Conservation (phyloP, 495 filamentous ascomycete genomes). For the Penicillium atrosanguineum region DNA sequence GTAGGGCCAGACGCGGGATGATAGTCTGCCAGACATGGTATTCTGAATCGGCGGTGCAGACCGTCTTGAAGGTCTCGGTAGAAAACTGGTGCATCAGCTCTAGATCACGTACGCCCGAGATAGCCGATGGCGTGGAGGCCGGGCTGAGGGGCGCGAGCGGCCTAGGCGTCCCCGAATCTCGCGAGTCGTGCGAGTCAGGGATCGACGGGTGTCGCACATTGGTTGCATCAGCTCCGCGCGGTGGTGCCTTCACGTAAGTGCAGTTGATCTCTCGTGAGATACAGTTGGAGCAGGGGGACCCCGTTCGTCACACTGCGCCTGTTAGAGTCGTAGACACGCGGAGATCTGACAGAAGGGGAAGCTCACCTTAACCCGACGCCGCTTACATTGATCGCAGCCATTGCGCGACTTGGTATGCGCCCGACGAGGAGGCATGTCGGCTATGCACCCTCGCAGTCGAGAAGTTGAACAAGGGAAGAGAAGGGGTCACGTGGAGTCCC, state of each 20-base stretch:
- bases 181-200: background rate
- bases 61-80: constrained; percentile 38
- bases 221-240: constrained; percentile 8
- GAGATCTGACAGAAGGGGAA: background rate
- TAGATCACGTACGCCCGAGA: constrained; percentile 30
- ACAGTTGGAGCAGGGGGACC: constrained; percentile 47
- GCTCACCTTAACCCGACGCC: constrained; percentile 53
- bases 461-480: constrained; percentile 3
- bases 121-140: constrained; percentile 15
- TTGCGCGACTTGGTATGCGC: constrained; percentile 57
- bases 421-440: constrained; percentile 35
- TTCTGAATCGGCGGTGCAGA: constrained; percentile 28
- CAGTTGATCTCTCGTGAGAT: constrained; percentile 38
- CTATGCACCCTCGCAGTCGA: background rate
- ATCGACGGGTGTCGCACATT: background rate
- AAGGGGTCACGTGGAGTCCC: constrained; percentile 7
- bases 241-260: constrained; percentile 34
- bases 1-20: constrained; percentile 47
- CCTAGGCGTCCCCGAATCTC: constrained; percentile 10
- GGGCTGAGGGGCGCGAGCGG: constrained; percentile 21
- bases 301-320: constrained; percentile 42
- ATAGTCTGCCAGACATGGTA: constrained; percentile 36
- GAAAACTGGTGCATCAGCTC: constrained; percentile 45
- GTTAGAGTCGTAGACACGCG: constrained; percentile 10
- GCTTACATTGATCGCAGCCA: constrained; percentile 59